These are phyloP conservation scores for Cryptosporidium xiaoi DNA, from an alignment of 169 alveolate genomes.

Conservation along the genomic window DNA sequence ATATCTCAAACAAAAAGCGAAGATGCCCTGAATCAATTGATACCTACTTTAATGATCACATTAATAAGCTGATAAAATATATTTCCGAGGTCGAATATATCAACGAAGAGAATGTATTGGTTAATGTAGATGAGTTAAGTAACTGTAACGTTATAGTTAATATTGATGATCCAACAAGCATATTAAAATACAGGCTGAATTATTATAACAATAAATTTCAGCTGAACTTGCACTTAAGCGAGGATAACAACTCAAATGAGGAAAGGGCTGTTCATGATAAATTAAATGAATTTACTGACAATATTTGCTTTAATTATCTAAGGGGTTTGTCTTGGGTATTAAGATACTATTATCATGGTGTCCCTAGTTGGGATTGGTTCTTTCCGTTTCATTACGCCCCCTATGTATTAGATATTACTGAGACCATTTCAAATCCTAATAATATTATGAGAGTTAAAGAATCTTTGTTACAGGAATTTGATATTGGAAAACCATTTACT, in stretches of 20 bases:
- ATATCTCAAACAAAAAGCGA: conserved; percentile 5
- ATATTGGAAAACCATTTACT: conserved; percentile 90
- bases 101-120: conserved; percentile 1
- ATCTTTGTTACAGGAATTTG: conserved; percentile 14
- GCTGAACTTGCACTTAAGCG: background rate
- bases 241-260: background rate
- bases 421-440: background rate
- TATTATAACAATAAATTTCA: conserved; percentile 37
- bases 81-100: conserved; percentile 47
- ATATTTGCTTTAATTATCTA: conserved; percentile 83
- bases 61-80: conserved; percentile 20
- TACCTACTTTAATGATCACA: conserved; percentile 41
- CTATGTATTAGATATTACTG: conserved; percentile 90
- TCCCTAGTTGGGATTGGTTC: conserved; percentile 98
- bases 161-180: conserved; percentile 11
- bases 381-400: conserved; percentile 99
- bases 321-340: conserved; percentile 98
- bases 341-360: conserved; percentile 91
- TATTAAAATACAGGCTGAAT: conserved; percentile 30
- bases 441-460: conserved; percentile 23
- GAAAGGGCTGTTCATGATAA: conserved; percentile 3
- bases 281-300: conserved; percentile 32
- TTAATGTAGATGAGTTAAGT: background rate
- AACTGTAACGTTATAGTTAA: background rate
- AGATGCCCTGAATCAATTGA: conserved; percentile 29